phyloP scores from a whole-genome alignment of 495 filamentous ascomycete genomes.

The Venustampulla echinocandica region DNA sequence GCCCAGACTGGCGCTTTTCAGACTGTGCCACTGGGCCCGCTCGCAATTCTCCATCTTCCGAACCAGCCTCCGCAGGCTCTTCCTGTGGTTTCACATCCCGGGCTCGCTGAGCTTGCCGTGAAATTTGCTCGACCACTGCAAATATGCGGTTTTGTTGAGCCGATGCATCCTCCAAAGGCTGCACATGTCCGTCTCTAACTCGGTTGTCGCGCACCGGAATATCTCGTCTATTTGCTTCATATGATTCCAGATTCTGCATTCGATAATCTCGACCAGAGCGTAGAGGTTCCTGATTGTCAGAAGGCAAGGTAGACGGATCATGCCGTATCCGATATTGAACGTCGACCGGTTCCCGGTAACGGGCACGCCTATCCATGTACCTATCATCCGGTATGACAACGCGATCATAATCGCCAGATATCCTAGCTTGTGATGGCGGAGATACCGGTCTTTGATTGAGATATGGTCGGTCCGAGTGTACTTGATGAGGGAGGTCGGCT shows the following conservation, averaged over 20 bases:
- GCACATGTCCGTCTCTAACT: not conserved
- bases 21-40: constrained; percentile 12
- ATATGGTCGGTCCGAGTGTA: constrained; percentile 6
- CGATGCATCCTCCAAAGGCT: constrained; percentile 4
- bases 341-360: constrained; percentile 12
- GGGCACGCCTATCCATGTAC: constrained; percentile 7
- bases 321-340: constrained; percentile 11
- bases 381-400: constrained; percentile 12
- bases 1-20: not conserved
- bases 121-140: constrained; percentile 18
- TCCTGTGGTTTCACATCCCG: constrained; percentile 14
- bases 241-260: constrained; percentile 4
- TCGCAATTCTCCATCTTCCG: constrained; percentile 26
- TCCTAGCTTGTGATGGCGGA: not conserved
- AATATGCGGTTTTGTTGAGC: constrained; percentile 14
- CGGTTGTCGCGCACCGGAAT: too few species aligned
- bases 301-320: too few species aligned
- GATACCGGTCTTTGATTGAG: constrained; percentile 5
- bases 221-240: constrained; percentile 6
- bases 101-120: constrained; percentile 17
- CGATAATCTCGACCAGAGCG: constrained; percentile 6
- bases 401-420: constrained; percentile 7
- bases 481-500: not conserved
- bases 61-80: constrained; percentile 15
- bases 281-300: too few species aligned